These are phyloP conservation scores for Monosporascus ibericus DNA, from an alignment of 2,329 filamentous ascomycete species.

Conservation along the genomic window DNA sequence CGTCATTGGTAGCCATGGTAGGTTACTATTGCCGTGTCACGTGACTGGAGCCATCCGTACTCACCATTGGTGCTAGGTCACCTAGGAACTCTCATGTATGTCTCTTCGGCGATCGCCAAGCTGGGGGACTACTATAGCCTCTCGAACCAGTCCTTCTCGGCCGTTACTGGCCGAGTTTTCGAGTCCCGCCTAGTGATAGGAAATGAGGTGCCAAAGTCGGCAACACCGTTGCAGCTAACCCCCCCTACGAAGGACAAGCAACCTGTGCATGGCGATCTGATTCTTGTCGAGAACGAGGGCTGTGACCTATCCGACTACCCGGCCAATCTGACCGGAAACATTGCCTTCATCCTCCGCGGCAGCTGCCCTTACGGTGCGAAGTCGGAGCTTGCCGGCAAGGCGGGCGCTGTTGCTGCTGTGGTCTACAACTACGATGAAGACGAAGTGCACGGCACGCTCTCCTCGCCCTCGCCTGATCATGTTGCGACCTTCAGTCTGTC, in stretches of 20 bases:
- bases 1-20: constrained; percentile 62
- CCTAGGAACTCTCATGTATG: constrained; percentile 57
- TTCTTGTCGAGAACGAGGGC: constrained; percentile 57
- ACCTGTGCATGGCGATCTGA: constrained; percentile 52
- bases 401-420: constrained; percentile 64
- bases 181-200: constrained; percentile 54
- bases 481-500: constrained; percentile 65
- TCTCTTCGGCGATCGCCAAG: constrained; percentile 47
- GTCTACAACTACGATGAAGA: constrained; percentile 69
- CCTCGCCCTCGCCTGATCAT: constrained; percentile 50
- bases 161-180: constrained; percentile 53
- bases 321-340: constrained; percentile 48
- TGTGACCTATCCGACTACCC: constrained; percentile 62
- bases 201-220: constrained; percentile 41
- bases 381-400: constrained; percentile 59
- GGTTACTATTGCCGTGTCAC: constrained; percentile 3
- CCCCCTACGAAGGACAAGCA: constrained; percentile 57
- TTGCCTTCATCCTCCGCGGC: constrained; percentile 67
- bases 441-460: constrained; percentile 61
- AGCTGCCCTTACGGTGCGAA: constrained; percentile 67
- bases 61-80: constrained; percentile 41
- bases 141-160: constrained; percentile 58
- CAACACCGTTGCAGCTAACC: constrained; percentile 57
- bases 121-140: constrained; percentile 57
- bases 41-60: background rate